Conservation (phyloP, 2,329 filamentous ascomycete genomes). For the Sarocladium strictum region DNA sequence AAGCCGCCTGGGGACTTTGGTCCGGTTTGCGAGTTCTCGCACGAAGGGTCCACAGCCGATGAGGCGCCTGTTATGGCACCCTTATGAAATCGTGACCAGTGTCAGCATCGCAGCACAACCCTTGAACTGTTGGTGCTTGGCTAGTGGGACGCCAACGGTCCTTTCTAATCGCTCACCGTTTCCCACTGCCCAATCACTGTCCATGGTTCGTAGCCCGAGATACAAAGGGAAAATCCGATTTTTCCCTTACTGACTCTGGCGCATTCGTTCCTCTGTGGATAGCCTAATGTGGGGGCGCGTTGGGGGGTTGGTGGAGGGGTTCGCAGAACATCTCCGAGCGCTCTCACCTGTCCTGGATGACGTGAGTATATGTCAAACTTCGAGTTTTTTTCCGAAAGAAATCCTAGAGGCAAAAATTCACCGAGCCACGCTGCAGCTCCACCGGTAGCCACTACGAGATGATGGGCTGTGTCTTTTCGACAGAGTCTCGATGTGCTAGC, state of each 20-base stretch:
- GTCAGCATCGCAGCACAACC: not conserved
- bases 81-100: not conserved
- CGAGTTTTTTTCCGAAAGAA: too few species aligned
- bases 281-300: not conserved
- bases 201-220: not conserved
- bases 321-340: not conserved
- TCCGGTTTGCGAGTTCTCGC: not conserved
- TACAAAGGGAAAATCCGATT: not conserved
- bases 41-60: not conserved
- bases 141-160: not conserved
- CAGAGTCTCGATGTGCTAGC: too few species aligned
- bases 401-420: too few species aligned
- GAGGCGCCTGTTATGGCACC: not conserved
- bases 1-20: too few species aligned
- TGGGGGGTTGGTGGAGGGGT: not conserved
- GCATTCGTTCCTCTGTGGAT: not conserved
- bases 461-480: too few species aligned
- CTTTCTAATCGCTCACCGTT: not conserved
- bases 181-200: not conserved
- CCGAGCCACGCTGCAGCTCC: too few species aligned
- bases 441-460: too few species aligned
- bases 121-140: not conserved
- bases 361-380: too few species aligned
- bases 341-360: not conserved
- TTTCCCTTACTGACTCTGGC: not conserved